A percentile compares a stretch with the other conserved stretches of the same genome.
phyloP scores from a whole-genome alignment of 345 rosid genomes.

The Lepidium sativum region DNA sequence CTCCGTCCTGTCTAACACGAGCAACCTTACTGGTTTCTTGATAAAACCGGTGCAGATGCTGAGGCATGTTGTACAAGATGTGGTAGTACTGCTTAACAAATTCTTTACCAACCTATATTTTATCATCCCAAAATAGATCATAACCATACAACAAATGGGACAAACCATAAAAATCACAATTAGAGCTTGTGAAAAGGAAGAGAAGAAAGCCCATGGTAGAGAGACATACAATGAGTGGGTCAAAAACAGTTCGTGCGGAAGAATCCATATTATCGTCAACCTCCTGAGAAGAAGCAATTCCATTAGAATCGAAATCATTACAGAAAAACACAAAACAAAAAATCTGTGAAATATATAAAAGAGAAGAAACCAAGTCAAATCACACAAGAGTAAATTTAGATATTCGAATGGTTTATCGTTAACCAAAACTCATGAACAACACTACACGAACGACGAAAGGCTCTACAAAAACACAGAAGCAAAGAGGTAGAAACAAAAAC shows the following conservation, averaged over 20 bases:
- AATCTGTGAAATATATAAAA: background rate
- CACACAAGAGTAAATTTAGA: background rate
- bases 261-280: conserved; percentile 34
- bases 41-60: conserved; percentile 40
- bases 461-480: background rate
- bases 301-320: background rate
- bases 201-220: background rate
- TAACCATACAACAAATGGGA: background rate
- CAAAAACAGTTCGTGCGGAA: conserved; percentile 28
- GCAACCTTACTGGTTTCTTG: conserved; percentile 39
- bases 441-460: background rate
- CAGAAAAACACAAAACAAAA: background rate
- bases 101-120: conserved; percentile 35
- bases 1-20: conserved; percentile 32
- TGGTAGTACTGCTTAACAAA: conserved; percentile 43
- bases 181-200: background rate
- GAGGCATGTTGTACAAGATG: conserved; percentile 34
- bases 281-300: background rate
- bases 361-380: background rate
- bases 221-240: conserved; percentile 16
- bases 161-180: background rate
- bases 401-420: background rate
- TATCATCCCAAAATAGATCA: background rate
- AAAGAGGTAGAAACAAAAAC: background rate
- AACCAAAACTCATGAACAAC: background rate